Base-by-base conservation (phyloP, 176 grass and related monocot genomes). In the Oryza brachyantha region DNA sequence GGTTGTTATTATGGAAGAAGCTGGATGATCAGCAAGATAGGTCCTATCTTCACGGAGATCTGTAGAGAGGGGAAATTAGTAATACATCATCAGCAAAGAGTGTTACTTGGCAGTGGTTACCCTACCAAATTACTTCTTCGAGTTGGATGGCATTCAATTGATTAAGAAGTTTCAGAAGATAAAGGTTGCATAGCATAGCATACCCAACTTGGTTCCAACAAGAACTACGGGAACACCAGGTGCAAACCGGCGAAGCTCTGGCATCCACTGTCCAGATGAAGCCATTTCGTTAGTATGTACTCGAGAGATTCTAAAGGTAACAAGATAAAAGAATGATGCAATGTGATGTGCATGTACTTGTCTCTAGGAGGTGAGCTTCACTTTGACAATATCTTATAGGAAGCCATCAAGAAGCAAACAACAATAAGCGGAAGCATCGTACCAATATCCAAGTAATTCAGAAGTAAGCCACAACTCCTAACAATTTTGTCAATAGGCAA, bases 121-220 rank as follows among this genome's bases (percentile, higher is more conserved):
- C 14, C 42, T 45, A 45, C 42, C 2, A 58, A 67, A 7, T 24
- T 41, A 5, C 34, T 13, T 38, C n/a, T 19, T 38, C 19, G 14
- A 40, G 34, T 60, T 76, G 24, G 10, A 72, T 43, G 6, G 1
- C 26, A 8, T 76, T 76, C 31, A 40, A 43, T 13, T 4, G 3
- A 28, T 7, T 68, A 42, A 57, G 61, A 76, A 35, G 45, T 67
- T 19, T 19, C 46, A 38, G 42, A 41, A 76, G 55, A 35, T 68
- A 28, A 79, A 31, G 25, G 5, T 64, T 10, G 67, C 70, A 37
- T 39, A 68, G 19, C 81, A 25, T 85, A 21, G 46, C 46, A 21
- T 50, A 97, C 93, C 93, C 83, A 97, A 73, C 77, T 97, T 97
- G 40, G 93, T 97, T 37, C 93, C 90, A n/a, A 97, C 90, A 70